Base-by-base conservation (phyloP, 208 protist genomes). In the Eutreptiella sp. region DNA sequence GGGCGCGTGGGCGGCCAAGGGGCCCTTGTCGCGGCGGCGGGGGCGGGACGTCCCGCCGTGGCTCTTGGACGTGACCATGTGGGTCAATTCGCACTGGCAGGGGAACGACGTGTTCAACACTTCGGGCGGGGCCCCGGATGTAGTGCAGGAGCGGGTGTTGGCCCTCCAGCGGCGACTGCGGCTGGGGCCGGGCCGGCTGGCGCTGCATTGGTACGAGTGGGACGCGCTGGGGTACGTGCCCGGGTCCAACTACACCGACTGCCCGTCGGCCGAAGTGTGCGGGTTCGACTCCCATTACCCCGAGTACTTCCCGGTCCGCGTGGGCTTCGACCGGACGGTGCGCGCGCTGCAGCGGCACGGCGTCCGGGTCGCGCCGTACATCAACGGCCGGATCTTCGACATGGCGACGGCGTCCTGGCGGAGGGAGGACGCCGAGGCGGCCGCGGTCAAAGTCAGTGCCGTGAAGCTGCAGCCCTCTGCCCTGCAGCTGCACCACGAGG, bases 301-400 rank as follows among this genome's bases (percentile, higher is more conserved):
- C 58, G 59, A 65, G 53, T 65, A 65, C 59, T 65, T 65, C 19
- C 59, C 59, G 9, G 50, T 26, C 16, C 7, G 52, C 9, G 24
- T 16, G 14, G 59, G 59, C 9, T 65, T 65, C 32, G 19, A 14
- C 16, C 14, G 11, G 23, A 59, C 38, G 11, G 14, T 65, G 43
- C 16, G 7, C 7, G 9, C 9, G 9, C n/a, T 65, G 55, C 59
- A 64, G 14, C n/a, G 5, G 32, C 11, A 9, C 31, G 59, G 59
- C n/a, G 52, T 65, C 7, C n/a, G 32, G 7, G 59, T 65, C 55
- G 14, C 52, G 11, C 59, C 59, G 29, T 65, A 65, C 59, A 65
- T 65, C 59, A 65, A 65, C 59, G 59, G 59, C 27, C 59, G 59
- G 19, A 65, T 65, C 21, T 65, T 65, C 58, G 59, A 65, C 58